Base-by-base conservation (phyloP, 495 filamentous ascomycete genomes). In the Staphylotrichum tortipilum region DNA sequence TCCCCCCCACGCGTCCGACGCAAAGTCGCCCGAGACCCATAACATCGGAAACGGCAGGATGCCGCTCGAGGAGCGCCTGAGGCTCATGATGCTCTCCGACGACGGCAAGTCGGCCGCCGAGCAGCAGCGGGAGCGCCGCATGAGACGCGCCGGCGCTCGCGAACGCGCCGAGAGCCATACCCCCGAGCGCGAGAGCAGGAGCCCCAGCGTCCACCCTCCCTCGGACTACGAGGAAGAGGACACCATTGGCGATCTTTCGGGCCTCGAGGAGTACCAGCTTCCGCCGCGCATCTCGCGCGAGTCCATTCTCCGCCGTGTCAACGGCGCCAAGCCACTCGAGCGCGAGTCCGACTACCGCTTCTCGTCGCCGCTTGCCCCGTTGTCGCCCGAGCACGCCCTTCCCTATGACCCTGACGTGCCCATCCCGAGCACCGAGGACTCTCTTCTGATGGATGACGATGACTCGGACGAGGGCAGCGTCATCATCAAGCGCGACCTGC, bases 241-340 rank as follows among this genome's bases (percentile, higher is more conserved):
- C 44, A 75, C 68, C 14, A 53, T 79, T 33, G 77, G 72, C 34
- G 78, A 79, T 49, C 61, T 78, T 22, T 74, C 75, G 1, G 65
- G 64, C 8, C 62, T 80, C 21, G 77, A 72, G 12, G 77, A 81
- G 28, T 82, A 81, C 48, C 75, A 83, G 44, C 66, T 83, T 0
- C 78, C 83, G 26, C 86, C 86, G 12, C 84, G 82, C 23, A 91
- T 95, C 59, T 96, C 92, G 29, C 78, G 92, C 18, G 92, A 96
- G 60, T 94, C 89, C 0, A 97, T 97, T 49, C 68, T 95, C 41
- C 81, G 88, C 14, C 89, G 89, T 49, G 82, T 97, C 19, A 89
- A 90, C 56, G 83, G 84, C 35, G 79, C 83, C 42, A 78, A 82
- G 41, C 63, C 65, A 48, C 71, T 72, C 33, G 66, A 68, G 3